A percentile compares a stretch with the other conserved stretches of the same genome.
These are phyloP conservation scores for Penicillium crystallinum DNA, from an alignment of 495 filamentous ascomycete species.

Conservation along the genomic window DNA sequence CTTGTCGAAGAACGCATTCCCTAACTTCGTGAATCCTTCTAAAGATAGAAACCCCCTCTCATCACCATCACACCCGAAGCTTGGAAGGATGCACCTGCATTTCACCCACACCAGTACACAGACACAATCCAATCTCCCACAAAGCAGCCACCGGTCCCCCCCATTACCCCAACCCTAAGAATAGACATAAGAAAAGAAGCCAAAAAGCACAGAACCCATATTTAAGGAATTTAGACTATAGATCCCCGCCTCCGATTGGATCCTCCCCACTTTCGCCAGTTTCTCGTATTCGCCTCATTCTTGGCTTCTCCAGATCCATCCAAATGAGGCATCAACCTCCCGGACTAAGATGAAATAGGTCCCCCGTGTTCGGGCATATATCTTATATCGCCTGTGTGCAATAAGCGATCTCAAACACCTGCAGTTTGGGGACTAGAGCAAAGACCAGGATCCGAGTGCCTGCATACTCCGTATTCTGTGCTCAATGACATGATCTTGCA, in stretches of 20 bases:
- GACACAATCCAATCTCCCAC: slow-evolving; percentile 3
- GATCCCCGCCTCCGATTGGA: slow-evolving; percentile 7
- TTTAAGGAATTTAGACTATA: slow-evolving; percentile 7
- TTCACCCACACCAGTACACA: slow-evolving; percentile 9
- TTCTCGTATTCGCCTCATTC: slow-evolving; percentile 19
- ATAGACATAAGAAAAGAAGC: background rate
- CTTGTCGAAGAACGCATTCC: background rate
- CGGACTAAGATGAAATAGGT: background rate
- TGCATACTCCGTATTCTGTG: too few species aligned
- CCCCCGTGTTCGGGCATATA: background rate
- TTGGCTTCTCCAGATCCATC: slow-evolving; percentile 2
- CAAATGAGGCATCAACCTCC: background rate
- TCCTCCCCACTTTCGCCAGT: background rate
- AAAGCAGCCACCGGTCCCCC: background rate
- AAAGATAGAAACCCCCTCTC: background rate
- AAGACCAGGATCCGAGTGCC: too few species aligned
- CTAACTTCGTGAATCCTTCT: background rate
- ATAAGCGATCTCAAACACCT: background rate
- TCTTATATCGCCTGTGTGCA: background rate
- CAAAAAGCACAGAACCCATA: slow-evolving; percentile 6
- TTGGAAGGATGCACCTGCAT: background rate
- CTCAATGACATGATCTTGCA: background rate
- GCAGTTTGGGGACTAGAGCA: background rate
- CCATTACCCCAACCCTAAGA: background rate
- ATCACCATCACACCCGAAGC: background rate